phyloP scores from a whole-genome alignment of 2,329 filamentous ascomycete genomes.

The Blastomyces emzantsi region DNA sequence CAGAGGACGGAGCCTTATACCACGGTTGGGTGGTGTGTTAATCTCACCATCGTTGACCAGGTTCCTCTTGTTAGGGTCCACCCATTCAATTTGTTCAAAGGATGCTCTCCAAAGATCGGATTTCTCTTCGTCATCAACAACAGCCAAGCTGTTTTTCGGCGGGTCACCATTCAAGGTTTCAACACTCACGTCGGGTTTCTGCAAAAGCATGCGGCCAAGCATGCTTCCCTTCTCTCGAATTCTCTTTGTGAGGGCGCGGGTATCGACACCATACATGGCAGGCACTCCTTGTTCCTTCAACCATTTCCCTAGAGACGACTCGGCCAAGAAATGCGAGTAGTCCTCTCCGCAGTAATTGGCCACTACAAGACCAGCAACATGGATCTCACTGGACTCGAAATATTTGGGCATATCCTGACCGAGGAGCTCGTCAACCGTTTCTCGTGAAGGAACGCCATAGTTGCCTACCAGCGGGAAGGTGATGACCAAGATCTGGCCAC shows the following conservation, averaged over 20 bases:
- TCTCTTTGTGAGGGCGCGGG: constrained; percentile 83
- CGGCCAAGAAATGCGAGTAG: constrained; percentile 87
- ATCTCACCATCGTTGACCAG: constrained; percentile 85
- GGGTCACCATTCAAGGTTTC: constrained; percentile 26
- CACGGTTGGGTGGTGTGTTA: neutral
- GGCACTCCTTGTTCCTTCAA: constrained; percentile 92
- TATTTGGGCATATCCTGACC: constrained; percentile 70
- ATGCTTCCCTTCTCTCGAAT: constrained; percentile 93
- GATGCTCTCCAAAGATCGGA: constrained; percentile 43
- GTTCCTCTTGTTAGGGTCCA: constrained; percentile 86
- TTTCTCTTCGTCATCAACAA: constrained; percentile 23
- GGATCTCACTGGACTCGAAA: constrained; percentile 88
- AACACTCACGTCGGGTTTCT: constrained; percentile 44
- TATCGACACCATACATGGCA: constrained; percentile 92
- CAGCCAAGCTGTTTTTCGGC: constrained; percentile 24
- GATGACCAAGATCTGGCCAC: constrained; percentile 90
- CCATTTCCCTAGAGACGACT: constrained; percentile 86
- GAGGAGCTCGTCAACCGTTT: constrained; percentile 74
- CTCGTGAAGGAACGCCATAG: constrained; percentile 88
- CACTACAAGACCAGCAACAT: constrained; percentile 84
- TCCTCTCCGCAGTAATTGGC: constrained; percentile 91
- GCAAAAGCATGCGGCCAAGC: constrained; percentile 79
- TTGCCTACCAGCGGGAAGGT: constrained; percentile 95
- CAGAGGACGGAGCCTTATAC: constrained; percentile 4
- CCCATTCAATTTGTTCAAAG: constrained; percentile 80